Percentiles rank a stretch among this genome's conserved stretches.
phyloP scores from a whole-genome alignment of 192 early-diverging fungal genomes.

The Chytriomyces hyalinus region DNA sequence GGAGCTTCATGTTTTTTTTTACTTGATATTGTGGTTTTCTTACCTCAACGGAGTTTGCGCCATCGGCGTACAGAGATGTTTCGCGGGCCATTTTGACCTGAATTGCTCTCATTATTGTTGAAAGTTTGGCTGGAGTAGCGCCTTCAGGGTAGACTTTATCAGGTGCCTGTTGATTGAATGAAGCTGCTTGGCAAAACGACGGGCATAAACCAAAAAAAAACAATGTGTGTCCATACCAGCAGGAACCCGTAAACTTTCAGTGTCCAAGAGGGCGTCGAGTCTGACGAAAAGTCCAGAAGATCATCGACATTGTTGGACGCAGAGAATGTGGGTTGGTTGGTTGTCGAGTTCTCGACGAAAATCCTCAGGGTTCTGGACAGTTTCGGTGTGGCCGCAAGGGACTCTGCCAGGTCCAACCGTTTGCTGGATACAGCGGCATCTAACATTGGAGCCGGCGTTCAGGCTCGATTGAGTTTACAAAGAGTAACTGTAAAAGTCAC shows the following conservation, averaged over 20 bases:
- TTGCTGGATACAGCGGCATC: too few species aligned
- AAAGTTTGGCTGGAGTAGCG: constrained; percentile 49
- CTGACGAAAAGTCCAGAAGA: constrained; percentile 7
- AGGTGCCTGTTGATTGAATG: neutral
- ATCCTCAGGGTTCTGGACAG: constrained; percentile 72
- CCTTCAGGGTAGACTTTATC: neutral
- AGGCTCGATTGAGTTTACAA: too few species aligned
- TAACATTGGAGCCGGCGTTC: too few species aligned
- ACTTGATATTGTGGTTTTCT: neutral
- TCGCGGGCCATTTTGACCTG: constrained; percentile 85
- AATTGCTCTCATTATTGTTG: constrained; percentile 82
- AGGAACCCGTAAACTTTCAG: constrained; percentile 88
- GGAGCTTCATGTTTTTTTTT: constrained; percentile 1
- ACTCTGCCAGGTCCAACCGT: too few species aligned
- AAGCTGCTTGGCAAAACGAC: neutral
- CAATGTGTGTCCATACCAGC: constrained; percentile 39
- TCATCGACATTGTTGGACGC: too few species aligned
- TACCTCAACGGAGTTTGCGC: constrained; percentile 74
- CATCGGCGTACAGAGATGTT: constrained; percentile 75
- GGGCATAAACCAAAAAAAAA: too few species aligned
- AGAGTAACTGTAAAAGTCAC: constrained; percentile 74
- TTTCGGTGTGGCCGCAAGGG: too few species aligned
- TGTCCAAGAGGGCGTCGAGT: constrained; percentile 82
- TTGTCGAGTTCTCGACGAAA: constrained; percentile 87
- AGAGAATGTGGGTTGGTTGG: constrained; percentile 64